These are phyloP conservation scores for Aspergillus bridgeri DNA, from an alignment of 495 filamentous ascomycete genomes.

Conservation along the genomic window DNA sequence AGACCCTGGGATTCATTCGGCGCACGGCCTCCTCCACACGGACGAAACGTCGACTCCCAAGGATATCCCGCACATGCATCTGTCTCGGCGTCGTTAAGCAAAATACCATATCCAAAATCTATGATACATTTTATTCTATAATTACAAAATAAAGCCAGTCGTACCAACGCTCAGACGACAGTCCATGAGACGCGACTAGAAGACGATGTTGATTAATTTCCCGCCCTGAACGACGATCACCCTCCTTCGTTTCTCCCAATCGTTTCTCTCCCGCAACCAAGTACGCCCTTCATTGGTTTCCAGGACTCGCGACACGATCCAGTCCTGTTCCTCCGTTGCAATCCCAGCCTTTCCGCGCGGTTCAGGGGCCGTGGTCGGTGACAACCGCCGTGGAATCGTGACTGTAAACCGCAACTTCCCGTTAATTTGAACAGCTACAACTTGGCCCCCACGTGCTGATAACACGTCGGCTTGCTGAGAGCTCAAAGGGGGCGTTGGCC, in stretches of 20 bases:
- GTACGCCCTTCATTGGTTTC: constrained; percentile 43
- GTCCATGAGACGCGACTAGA: constrained; percentile 18
- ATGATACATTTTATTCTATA: constrained; percentile 13
- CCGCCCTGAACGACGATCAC: constrained; percentile 48
- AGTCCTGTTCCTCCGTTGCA: constrained; percentile 42
- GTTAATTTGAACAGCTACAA: constrained; percentile 70
- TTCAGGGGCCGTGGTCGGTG: constrained; percentile 16
- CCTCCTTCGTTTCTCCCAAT: constrained; percentile 43
- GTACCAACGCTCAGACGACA: neutral
- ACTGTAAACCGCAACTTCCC: constrained; percentile 66
- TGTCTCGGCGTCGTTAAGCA: too few species aligned
- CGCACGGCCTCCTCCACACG: neutral
- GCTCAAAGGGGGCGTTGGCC: constrained; percentile 47
- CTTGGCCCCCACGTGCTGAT: constrained; percentile 36
- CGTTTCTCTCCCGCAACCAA: constrained; percentile 47
- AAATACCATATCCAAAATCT: too few species aligned
- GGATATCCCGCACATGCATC: too few species aligned
- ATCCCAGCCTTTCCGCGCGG: constrained; percentile 10
- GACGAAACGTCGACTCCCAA: too few species aligned
- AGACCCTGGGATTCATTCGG: neutral
- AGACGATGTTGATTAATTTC: constrained; percentile 49
- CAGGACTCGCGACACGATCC: constrained; percentile 53
- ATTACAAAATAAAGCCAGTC: neutral
- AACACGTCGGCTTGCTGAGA: constrained; percentile 47
- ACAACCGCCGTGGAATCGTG: constrained; percentile 46